Base-by-base conservation (phyloP, 345 rosid genomes). In the Murraya paniculata region DNA sequence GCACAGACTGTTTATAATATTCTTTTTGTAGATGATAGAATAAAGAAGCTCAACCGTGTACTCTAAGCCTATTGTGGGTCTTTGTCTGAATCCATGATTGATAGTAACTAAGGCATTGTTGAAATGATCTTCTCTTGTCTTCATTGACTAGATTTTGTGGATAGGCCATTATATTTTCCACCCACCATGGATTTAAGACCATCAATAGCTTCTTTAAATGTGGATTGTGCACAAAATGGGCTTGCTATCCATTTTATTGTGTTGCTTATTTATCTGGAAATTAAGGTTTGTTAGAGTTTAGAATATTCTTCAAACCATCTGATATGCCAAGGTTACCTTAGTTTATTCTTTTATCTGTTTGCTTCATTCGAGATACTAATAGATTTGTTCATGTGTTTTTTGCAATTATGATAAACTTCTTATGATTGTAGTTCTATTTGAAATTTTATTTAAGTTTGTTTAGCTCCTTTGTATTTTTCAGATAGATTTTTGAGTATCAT, bases 381-480 rank as follows among this genome's bases (percentile, higher is more conserved):
- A 30, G 48, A 5, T 62, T 10, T 62, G 41, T 62, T 74, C n/a
- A 4, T 62, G n/a, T 39, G 9, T 62, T 30, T 28, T 39, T 30
- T 48, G 21, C 25, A 41, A 19, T 27, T 62, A n/a, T 25, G 10
- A 22, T 21, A 30, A 48, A 62, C 59, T 45, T 30, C 9, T 62
- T n/a, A 9, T 73, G 24, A 21, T 57, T 13, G 33, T 73, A 4
- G 8, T 38, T 22, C 31, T 72, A 5, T 36, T 36, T 58, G 30
- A 45, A 61, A 10, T 62, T 24, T 61, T 61, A 28, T 61, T 61
- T 48, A 61, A 74, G 69, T 66, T 65, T 76, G 64, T 76, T 65
- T 11, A 68, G 74, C 77, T 58, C 33, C 55, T 64, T 68, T 72
- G 59, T 78, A 64, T 71, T 80, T 64, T 67, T 24, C 64, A 70